phyloP scores from a whole-genome alignment of 164 flowering plant genomes.

The Protea cynaroides region DNA sequence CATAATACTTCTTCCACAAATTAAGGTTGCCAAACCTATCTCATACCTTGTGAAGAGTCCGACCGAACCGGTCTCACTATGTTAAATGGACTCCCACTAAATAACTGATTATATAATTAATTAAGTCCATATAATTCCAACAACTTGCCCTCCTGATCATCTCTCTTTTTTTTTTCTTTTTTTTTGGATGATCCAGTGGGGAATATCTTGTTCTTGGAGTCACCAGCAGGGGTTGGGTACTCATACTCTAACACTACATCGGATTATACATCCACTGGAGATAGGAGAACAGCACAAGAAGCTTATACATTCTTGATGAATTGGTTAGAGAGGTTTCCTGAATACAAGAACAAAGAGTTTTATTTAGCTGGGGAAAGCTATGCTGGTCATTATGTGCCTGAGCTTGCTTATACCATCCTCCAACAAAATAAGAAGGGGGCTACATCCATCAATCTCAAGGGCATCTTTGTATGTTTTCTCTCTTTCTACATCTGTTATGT shows the following conservation, averaged over 20 bases:
- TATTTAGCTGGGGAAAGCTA: constrained; percentile 73
- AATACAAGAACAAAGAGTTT: constrained; percentile 57
- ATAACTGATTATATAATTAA: too few species aligned
- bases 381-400: constrained; percentile 69
- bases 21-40: too few species aligned
- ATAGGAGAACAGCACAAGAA: constrained; percentile 43
- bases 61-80: too few species aligned
- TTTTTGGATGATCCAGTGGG: constrained; percentile 36
- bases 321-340: constrained; percentile 75
- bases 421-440: constrained; percentile 27
- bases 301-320: constrained; percentile 50
- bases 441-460: constrained; percentile 48
- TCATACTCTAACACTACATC: constrained; percentile 59
- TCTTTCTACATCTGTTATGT: too few species aligned
- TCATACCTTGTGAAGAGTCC: too few species aligned
- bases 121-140: too few species aligned
- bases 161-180: background rate
- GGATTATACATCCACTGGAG: constrained; percentile 40
- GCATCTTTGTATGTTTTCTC: constrained; percentile 34
- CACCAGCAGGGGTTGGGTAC: constrained; percentile 71
- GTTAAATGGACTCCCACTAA: too few species aligned
- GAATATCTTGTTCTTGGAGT: constrained; percentile 67
- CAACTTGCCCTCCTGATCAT: background rate
- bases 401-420: constrained; percentile 59
- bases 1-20: too few species aligned